phyloP scores from a whole-genome alignment of 2,329 filamentous ascomycete species.

The Claviceps capensis region DNA sequence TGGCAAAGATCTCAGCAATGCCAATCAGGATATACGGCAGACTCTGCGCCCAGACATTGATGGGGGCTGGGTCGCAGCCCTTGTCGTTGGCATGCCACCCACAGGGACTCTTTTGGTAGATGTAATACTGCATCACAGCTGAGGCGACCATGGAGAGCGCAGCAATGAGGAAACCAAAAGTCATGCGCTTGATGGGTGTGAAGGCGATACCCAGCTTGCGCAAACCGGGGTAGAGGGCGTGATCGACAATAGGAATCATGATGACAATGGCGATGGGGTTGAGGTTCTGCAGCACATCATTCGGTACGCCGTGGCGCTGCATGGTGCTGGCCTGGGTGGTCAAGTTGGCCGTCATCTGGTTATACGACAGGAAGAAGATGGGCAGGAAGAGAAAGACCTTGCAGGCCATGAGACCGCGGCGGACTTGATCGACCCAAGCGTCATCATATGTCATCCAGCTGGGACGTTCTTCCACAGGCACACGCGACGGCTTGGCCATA shows the following conservation, averaged over 20 bases:
- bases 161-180: constrained; percentile 53
- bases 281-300: constrained; percentile 64
- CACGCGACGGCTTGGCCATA: constrained; percentile 49
- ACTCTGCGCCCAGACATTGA: constrained; percentile 51
- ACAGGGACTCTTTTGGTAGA: constrained; percentile 51
- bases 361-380: constrained; percentile 45
- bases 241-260: constrained; percentile 59
- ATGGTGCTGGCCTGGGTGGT: constrained; percentile 52
- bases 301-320: constrained; percentile 57
- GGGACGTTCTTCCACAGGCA: constrained; percentile 42
- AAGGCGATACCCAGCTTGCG: constrained; percentile 51
- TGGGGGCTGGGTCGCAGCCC: constrained; percentile 38
- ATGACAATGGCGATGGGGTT: constrained; percentile 65
- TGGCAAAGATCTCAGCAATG: constrained; percentile 39
- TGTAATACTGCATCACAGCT: constrained; percentile 44
- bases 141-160: constrained; percentile 46
- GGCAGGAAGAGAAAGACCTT: constrained; percentile 60
- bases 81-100: constrained; percentile 35
- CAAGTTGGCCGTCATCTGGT: constrained; percentile 47
- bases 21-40: constrained; percentile 38
- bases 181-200: constrained; percentile 65
- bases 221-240: constrained; percentile 54
- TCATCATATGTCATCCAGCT: constrained; percentile 74
- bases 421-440: constrained; percentile 67
- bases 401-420: constrained; percentile 55